Evolutionary conservation across 257 asterid genomes (phyloP).

Genomic region (Eustoma russellianum): DNA sequence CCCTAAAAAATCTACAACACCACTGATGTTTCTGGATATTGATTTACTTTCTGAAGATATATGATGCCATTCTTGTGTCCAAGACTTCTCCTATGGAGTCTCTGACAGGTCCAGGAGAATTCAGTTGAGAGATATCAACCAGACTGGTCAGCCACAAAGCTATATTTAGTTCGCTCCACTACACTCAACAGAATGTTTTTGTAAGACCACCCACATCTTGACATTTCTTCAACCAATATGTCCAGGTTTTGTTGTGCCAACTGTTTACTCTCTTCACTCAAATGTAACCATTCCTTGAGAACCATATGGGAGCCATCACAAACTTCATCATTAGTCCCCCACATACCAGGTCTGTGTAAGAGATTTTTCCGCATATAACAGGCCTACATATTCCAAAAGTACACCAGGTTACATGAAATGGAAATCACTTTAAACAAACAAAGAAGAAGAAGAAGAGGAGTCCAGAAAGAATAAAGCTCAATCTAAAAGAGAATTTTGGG

Average conservation of each 20-base stretch:
- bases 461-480: neutral
- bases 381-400: conserved; percentile 32
- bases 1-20: no score
- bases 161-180: conserved; percentile 60
- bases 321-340: conserved; percentile 29
- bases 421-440: neutral
- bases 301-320: conserved; percentile 18
- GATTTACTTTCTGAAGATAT: no score
- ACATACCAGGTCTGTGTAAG: conserved; percentile 10
- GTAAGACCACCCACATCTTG: conserved; percentile 58
- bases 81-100: no score
- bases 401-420: no score
- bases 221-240: conserved; percentile 42
- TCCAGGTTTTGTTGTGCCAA: conserved; percentile 24
- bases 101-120: no score
- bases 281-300: conserved; percentile 38
- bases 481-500: neutral
- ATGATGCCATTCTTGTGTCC: no score
- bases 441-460: neutral
- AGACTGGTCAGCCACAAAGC: conserved; percentile 32
- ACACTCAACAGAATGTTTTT: conserved; percentile 61
- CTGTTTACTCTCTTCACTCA: conserved; percentile 55
- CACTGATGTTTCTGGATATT: no score
- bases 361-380: conserved; percentile 51
- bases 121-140: no score